Percentiles rank a stretch among this genome's conserved stretches.
Evolutionary conservation across 2,329 filamentous ascomycete genomes (phyloP).

Genomic region (Penicillium janthinellum): DNA sequence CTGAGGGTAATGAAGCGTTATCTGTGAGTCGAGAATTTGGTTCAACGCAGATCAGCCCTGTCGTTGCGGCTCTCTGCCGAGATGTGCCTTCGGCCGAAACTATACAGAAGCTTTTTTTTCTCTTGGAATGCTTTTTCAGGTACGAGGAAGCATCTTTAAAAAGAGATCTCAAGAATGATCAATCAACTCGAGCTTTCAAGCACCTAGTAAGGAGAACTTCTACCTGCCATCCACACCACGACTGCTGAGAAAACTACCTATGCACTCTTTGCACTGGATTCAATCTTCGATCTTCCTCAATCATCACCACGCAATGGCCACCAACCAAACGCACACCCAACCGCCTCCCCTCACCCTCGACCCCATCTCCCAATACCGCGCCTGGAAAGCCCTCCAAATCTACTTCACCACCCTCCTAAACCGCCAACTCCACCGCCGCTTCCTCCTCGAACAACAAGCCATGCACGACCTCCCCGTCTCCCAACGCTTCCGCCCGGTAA

Average conservation of each 20-base stretch:
- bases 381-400: constrained; percentile 21
- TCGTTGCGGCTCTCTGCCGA: constrained; percentile 2
- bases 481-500: constrained; percentile 20
- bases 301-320: not conserved
- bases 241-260: not conserved
- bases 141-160: not conserved
- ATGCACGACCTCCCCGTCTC: constrained; percentile 16
- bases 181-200: not conserved
- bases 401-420: constrained; percentile 25
- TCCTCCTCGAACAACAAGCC: constrained; percentile 23
- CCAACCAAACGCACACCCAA: not conserved
- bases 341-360: constrained; percentile 13
- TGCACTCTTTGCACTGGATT: not conserved
- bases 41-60: constrained; percentile 9
- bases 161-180: not conserved
- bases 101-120: not conserved
- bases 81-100: constrained; percentile 9
- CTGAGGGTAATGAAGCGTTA: not conserved
- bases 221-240: not conserved
- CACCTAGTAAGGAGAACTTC: not conserved
- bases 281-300: not conserved
- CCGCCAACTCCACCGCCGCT: constrained; percentile 25
- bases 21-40: not conserved
- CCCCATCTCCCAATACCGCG: constrained; percentile 24
- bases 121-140: not conserved